Percentiles rank a stretch among this genome's conserved stretches.
phyloP scores from a whole-genome alignment of 768 basidiomycete species.

The Strobilomyces echinocephalus region DNA sequence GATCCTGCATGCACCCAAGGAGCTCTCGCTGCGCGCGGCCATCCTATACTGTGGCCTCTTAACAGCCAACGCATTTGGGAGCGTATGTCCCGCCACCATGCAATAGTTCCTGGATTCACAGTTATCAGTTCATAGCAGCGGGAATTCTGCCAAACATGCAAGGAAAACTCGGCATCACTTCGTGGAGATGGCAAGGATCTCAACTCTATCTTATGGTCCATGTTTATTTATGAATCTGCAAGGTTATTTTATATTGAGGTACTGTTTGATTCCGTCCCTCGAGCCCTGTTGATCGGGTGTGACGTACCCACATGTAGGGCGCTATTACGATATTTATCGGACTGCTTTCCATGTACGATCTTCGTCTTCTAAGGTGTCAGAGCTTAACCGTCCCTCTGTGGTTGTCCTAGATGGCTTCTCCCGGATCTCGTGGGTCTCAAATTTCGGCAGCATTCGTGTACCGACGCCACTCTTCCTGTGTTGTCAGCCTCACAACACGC shows the following conservation, averaged over 20 bases:
- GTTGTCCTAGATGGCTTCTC: slow-evolving; percentile 44
- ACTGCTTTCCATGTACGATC: slow-evolving; percentile 43
- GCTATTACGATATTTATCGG: slow-evolving; percentile 59
- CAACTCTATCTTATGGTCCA: not conserved
- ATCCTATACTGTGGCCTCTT: slow-evolving; percentile 56
- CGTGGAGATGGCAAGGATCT: too few relatives aligned
- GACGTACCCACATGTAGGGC: slow-evolving; percentile 39
- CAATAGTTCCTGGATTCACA: not conserved
- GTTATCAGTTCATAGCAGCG: slow-evolving; percentile 61
- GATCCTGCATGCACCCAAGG: slow-evolving; percentile 30
- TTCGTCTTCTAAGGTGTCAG: not conserved
- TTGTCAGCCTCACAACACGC: not conserved
- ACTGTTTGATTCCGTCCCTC: not conserved
- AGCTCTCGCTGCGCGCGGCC: slow-evolving; percentile 62
- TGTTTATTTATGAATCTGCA: slow-evolving; percentile 17
- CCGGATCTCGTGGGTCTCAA: slow-evolving; percentile 51
- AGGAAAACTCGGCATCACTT: slow-evolving; percentile 32
- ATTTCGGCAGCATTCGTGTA: not conserved
- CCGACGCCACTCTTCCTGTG: not conserved
- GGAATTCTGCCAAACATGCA: slow-evolving; percentile 69
- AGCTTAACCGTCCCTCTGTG: not conserved
- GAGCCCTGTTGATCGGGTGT: not conserved
- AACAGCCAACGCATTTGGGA: slow-evolving; percentile 64
- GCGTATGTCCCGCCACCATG: slow-evolving; percentile 34
- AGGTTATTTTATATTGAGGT: slow-evolving; percentile 71